Percentiles rank a stretch among this genome's conserved stretches.
Conservation (phyloP, 2,329 filamentous ascomycete species). For the Orbilia brochopaga region DNA sequence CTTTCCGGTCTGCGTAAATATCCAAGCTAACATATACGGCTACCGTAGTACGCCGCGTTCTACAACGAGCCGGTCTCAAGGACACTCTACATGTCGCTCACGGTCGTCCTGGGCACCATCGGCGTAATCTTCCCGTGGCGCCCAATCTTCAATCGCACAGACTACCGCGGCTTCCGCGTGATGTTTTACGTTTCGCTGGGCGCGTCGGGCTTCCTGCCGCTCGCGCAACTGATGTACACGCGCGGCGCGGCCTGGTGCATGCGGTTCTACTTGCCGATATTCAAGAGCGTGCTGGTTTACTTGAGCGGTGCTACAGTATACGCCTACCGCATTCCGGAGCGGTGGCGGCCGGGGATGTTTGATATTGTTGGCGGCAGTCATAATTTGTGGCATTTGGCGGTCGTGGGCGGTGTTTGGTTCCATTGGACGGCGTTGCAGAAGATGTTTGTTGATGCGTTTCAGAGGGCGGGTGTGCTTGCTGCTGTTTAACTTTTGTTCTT, state of each 20-base stretch:
- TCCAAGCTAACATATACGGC: not conserved
- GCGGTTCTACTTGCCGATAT: constrained; percentile 85
- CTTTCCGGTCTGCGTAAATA: not conserved
- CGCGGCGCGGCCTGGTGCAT: constrained; percentile 80
- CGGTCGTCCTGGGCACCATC: constrained; percentile 78
- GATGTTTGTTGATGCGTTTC: constrained; percentile 82
- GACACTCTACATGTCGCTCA: constrained; percentile 83
- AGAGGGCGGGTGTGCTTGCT: constrained; percentile 62
- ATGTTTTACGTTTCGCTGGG: constrained; percentile 88
- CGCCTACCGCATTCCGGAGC: constrained; percentile 87
- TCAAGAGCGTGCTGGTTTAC: constrained; percentile 86
- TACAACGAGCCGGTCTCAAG: constrained; percentile 92
- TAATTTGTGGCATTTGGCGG: constrained; percentile 96
- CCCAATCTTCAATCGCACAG: constrained; percentile 83
- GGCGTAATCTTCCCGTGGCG: constrained; percentile 96
- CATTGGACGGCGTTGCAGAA: constrained; percentile 96
- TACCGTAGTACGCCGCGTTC: constrained; percentile 81
- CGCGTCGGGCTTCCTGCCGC: constrained; percentile 84
- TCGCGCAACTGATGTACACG: constrained; percentile 79
- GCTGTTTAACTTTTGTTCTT: too few species aligned
- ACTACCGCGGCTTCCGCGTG: constrained; percentile 93
- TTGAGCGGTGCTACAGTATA: constrained; percentile 83
- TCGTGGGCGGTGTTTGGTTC: constrained; percentile 93
- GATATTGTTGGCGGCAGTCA: constrained; percentile 95
- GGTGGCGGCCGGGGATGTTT: constrained; percentile 90